Percentiles rank a stretch among this genome's conserved stretches.
Conservation (phyloP, 768 basidiomycete species). For the Pleurotus cornucopiae region DNA sequence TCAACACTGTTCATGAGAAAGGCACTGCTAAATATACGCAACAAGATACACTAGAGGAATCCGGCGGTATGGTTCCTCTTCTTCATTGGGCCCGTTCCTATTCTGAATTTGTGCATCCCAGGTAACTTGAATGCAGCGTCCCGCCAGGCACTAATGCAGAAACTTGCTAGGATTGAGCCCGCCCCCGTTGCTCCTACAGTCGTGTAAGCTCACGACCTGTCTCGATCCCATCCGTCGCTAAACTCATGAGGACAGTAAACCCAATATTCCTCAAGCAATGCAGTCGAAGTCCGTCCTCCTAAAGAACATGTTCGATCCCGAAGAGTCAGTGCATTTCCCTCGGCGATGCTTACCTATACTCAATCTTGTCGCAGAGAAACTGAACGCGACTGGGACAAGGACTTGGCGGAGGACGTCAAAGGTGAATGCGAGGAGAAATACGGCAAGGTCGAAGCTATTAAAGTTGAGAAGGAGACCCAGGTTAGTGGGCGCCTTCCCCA, state of each 20-base stretch:
- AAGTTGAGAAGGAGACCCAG: constrained; percentile 91
- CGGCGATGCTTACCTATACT: not conserved
- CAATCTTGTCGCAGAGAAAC: constrained; percentile 63
- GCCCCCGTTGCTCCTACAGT: constrained; percentile 53
- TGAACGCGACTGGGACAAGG: constrained; percentile 93
- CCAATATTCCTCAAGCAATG: constrained; percentile 80
- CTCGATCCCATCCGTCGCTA: constrained; percentile 12
- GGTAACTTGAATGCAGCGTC: constrained; percentile 98
- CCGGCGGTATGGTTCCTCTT: constrained; percentile 56
- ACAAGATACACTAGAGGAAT: constrained; percentile 83
- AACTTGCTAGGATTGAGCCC: constrained; percentile 93
- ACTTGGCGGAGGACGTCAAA: constrained; percentile 95
- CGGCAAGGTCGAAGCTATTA: constrained; percentile 82
- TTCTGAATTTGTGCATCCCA: constrained; percentile 23
- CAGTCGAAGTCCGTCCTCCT: constrained; percentile 86
- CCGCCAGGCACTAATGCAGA: constrained; percentile 99
- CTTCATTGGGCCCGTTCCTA: constrained; percentile 7
- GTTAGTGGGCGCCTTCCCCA: constrained; percentile 33
- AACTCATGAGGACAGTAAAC: constrained; percentile 49
- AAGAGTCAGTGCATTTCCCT: constrained; percentile 61
- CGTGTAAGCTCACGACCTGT: constrained; percentile 40
- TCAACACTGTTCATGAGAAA: constrained; percentile 92
- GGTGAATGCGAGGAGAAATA: constrained; percentile 91
- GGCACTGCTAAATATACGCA: constrained; percentile 72
- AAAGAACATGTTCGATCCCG: constrained; percentile 97